Percentiles rank a stretch among this genome's conserved stretches.
phyloP scores from a whole-genome alignment of 169 alveolate genomes.

The Plasmodium sp. region DNA sequence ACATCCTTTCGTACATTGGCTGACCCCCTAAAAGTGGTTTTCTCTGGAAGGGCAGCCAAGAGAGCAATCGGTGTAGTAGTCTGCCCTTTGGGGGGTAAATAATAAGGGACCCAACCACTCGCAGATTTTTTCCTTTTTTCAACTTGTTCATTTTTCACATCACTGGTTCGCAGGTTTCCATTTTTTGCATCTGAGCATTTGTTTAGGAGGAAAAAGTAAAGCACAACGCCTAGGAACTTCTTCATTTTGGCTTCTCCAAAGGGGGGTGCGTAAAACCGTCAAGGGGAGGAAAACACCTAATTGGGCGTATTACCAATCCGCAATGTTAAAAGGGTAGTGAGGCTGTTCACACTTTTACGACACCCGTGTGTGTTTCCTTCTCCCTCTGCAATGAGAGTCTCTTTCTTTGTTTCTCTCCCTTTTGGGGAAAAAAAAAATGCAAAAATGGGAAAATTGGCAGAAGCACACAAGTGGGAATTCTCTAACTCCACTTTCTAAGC shows the following conservation, averaged over 20 bases:
- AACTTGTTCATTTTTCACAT: neutral
- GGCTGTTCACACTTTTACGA: neutral
- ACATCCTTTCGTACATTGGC: neutral
- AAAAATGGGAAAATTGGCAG: neutral
- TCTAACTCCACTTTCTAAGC: neutral
- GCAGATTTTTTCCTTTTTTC: neutral
- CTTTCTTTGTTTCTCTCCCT: neutral
- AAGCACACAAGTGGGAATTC: neutral
- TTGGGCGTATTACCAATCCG: neutral
- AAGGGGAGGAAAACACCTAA: constrained; percentile 2
- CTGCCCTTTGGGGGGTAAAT: neutral
- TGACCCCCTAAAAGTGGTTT: neutral
- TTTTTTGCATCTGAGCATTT: neutral
- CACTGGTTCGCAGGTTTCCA: constrained; percentile 1
- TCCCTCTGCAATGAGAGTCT: neutral
- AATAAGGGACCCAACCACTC: constrained; percentile 4
- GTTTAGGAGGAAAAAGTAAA: neutral
- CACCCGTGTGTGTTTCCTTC: neutral
- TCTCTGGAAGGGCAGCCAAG: neutral
- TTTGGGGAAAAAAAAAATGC: neutral
- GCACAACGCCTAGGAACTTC: neutral
- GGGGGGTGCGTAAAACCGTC: neutral
- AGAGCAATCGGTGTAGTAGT: neutral
- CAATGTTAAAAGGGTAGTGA: neutral
- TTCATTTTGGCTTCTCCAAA: neutral